Conservation (phyloP, 192 early-diverging fungal genomes). For the Coemansia sp. region DNA sequence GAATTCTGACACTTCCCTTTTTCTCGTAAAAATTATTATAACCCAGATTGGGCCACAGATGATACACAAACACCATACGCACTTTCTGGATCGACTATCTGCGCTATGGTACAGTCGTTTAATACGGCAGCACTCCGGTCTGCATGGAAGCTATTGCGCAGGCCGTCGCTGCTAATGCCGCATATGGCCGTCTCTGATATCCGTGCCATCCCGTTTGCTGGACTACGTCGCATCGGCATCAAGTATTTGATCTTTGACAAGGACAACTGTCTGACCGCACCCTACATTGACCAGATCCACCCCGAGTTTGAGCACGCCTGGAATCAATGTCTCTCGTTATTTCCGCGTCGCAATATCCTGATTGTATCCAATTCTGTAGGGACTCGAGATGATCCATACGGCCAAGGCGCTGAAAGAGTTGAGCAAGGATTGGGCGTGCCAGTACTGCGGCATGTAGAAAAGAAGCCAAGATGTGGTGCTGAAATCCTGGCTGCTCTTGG, state of each 20-base stretch:
- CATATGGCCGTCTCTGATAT: slow-evolving; percentile 75
- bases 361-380: slow-evolving; percentile 95
- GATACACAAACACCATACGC: background rate
- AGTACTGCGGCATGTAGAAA: slow-evolving; percentile 58
- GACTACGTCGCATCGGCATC: slow-evolving; percentile 62
- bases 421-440: slow-evolving; percentile 50
- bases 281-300: slow-evolving; percentile 70
- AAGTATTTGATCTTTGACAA: slow-evolving; percentile 89
- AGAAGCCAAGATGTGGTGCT: slow-evolving; percentile 76
- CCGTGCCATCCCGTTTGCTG: slow-evolving; percentile 63
- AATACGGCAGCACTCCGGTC: slow-evolving; percentile 67
- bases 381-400: slow-evolving; percentile 67
- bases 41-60: background rate
- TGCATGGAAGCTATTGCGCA: slow-evolving; percentile 54
- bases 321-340: slow-evolving; percentile 60
- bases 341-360: slow-evolving; percentile 61
- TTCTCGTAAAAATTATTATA: background rate
- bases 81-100: background rate
- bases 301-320: slow-evolving; percentile 71
- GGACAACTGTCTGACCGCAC: slow-evolving; percentile 92
- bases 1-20: background rate
- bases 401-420: slow-evolving; percentile 44
- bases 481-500: slow-evolving; percentile 47
- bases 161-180: slow-evolving; percentile 72
- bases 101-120: slow-evolving; percentile 74